phyloP scores from a whole-genome alignment of 345 rosid species.

The Cochlearia excelsa region DNA sequence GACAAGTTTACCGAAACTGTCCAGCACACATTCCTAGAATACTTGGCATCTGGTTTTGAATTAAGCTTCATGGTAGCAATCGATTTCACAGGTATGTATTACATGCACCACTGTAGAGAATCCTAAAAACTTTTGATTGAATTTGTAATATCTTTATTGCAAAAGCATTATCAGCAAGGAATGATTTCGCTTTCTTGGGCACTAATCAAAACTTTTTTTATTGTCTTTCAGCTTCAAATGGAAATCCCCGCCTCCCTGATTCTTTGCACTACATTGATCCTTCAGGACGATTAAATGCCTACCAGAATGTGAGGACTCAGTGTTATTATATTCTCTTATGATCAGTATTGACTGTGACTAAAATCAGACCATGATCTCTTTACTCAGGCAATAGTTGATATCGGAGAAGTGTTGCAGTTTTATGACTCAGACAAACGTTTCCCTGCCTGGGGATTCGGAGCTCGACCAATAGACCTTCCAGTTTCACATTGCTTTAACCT shows the following conservation, averaged over 20 bases:
- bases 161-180: background rate
- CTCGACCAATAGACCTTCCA: conserved; percentile 90
- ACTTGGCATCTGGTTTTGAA: conserved; percentile 78
- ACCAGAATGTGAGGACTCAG: conserved; percentile 55
- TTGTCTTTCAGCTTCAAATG: conserved; percentile 77
- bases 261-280: conserved; percentile 79
- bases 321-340: conserved; percentile 1
- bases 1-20: conserved; percentile 65
- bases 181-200: conserved; percentile 1
- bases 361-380: conserved; percentile 9
- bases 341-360: conserved; percentile 17
- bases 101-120: conserved; percentile 9
- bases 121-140: background rate
- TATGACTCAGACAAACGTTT: conserved; percentile 84
- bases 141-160: background rate
- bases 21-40: conserved; percentile 79
- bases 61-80: conserved; percentile 93
- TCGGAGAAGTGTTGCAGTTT: conserved; percentile 86
- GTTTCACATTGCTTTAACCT: conserved; percentile 93
- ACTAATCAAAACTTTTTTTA: conserved; percentile 19
- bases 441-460: conserved; percentile 99
- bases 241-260: conserved; percentile 87
- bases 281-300: conserved; percentile 61
- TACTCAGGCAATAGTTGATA: conserved; percentile 72
- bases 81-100: conserved; percentile 81